These are phyloP conservation scores for Suhomyces sp. DNA, from an alignment of 805 yeast species.

Conservation along the genomic window DNA sequence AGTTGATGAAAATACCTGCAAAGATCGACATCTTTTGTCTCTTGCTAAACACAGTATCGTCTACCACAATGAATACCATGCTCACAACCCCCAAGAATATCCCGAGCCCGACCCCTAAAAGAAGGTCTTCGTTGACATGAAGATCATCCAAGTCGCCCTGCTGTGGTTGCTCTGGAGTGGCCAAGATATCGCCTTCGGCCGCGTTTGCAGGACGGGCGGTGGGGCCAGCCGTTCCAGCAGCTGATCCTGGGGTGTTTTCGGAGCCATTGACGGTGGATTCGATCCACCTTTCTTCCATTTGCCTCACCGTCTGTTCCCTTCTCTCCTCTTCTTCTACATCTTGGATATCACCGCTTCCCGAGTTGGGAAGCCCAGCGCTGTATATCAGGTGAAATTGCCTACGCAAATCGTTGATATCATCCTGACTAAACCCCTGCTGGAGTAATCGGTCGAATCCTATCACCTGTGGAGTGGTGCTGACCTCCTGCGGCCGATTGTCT, in stretches of 20 bases:
- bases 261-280: slow-evolving; percentile 65
- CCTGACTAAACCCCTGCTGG: slow-evolving; percentile 78
- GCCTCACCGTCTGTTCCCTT: slow-evolving; percentile 43
- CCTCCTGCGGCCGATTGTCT: slow-evolving; percentile 49
- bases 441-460: slow-evolving; percentile 83
- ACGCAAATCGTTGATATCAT: slow-evolving; percentile 69
- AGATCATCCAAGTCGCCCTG: slow-evolving; percentile 30
- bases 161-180: slow-evolving; percentile 4
- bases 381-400: slow-evolving; percentile 71
- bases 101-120: slow-evolving; percentile 71
- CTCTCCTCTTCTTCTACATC: slow-evolving; percentile 45
- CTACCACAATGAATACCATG: slow-evolving; percentile 52
- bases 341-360: slow-evolving; percentile 19
- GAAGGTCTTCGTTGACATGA: slow-evolving; percentile 55
- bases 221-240: slow-evolving; percentile 3
- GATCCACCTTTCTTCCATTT: slow-evolving; percentile 85
- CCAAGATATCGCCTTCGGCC: background rate
- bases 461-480: slow-evolving; percentile 59
- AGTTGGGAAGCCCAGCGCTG: slow-evolving; percentile 38
- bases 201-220: slow-evolving; percentile 2
- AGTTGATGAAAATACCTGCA: slow-evolving; percentile 68
- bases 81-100: slow-evolving; percentile 72
- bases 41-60: slow-evolving; percentile 59
- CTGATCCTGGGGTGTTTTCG: slow-evolving; percentile 26
- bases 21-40: slow-evolving; percentile 65